These are phyloP conservation scores for Simmondsia chinensis DNA, from an alignment of 148 eudicot species.

Conservation along the genomic window DNA sequence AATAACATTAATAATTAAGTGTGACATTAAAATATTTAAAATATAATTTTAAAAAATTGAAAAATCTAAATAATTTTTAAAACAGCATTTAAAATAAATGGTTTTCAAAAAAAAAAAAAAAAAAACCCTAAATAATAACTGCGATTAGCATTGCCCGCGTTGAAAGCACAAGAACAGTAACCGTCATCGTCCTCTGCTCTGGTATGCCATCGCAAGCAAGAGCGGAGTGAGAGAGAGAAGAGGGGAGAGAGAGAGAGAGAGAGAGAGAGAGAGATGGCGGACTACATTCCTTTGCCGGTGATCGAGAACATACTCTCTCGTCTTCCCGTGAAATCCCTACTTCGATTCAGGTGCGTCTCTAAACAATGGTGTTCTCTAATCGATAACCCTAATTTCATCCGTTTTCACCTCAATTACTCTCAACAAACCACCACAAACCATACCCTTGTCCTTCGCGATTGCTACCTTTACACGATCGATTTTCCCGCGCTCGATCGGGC, in stretches of 20 bases:
- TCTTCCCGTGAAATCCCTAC: slow-evolving; percentile 15
- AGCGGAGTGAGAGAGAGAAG: no score
- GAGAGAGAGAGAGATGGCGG: background rate
- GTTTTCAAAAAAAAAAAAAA: no score
- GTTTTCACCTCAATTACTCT: slow-evolving; percentile 21
- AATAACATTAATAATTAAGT: no score
- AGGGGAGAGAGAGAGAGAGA: no score
- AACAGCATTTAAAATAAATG: no score
- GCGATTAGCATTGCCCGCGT: no score
- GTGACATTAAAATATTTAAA: no score
- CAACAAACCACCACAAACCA: slow-evolving; percentile 3
- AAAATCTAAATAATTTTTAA: no score
- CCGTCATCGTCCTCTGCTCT: background rate
- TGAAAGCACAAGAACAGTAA: background rate
- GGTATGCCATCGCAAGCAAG: no score
- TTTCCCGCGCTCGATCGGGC: slow-evolving; percentile 1
- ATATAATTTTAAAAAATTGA: no score
- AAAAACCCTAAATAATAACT: no score
- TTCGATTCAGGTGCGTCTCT: slow-evolving; percentile 11
- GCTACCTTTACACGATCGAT: slow-evolving; percentile 12
- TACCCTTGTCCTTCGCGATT: slow-evolving; percentile 16
- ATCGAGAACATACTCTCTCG: slow-evolving; percentile 15
- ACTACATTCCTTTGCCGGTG: slow-evolving; percentile 6
- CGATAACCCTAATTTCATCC: slow-evolving; percentile 23
- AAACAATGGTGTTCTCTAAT: slow-evolving; percentile 24